These are phyloP conservation scores for Ophiostoma sp. DNA, from an alignment of 2,329 filamentous ascomycete species.

Conservation along the genomic window DNA sequence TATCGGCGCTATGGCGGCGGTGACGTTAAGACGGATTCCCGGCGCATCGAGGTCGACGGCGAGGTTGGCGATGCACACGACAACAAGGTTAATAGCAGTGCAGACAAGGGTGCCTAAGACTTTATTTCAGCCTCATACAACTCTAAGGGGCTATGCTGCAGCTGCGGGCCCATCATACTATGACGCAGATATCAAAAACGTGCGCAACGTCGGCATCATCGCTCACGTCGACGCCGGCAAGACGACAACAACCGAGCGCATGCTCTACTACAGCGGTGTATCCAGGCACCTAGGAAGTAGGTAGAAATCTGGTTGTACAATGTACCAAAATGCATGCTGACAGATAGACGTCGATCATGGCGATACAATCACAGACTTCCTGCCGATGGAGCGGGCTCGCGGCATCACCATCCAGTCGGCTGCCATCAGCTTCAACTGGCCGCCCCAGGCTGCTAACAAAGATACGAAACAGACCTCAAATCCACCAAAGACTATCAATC, in stretches of 20 bases:
- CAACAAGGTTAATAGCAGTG: neutral
- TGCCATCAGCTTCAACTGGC: slow-evolving; percentile 93
- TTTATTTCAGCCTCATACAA: too few species aligned
- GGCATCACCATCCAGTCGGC: slow-evolving; percentile 98
- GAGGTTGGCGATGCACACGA: slow-evolving; percentile 3
- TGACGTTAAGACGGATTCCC: neutral
- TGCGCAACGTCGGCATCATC: slow-evolving; percentile 95
- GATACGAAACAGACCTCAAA: slow-evolving; percentile 47
- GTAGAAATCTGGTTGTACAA: slow-evolving; percentile 27
- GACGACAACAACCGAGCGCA: slow-evolving; percentile 96
- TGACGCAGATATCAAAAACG: slow-evolving; percentile 50
- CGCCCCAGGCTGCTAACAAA: slow-evolving; percentile 40
- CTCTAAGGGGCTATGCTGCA: neutral
- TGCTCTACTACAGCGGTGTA: slow-evolving; percentile 94
- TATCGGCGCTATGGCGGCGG: neutral
- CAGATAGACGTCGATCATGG: slow-evolving; percentile 80
- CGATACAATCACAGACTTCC: slow-evolving; percentile 93
- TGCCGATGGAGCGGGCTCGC: slow-evolving; percentile 83
- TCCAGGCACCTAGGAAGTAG: slow-evolving; percentile 74
- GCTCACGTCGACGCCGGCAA: slow-evolving; percentile 98
- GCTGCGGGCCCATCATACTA: slow-evolving; percentile 28
- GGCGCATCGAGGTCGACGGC: neutral
- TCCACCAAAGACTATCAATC: slow-evolving; percentile 53
- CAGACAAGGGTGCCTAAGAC: neutral
- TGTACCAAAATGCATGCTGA: neutral